These are phyloP conservation scores for Gyromitra esculenta DNA, from an alignment of 2,329 filamentous ascomycete genomes.

Conservation along the genomic window DNA sequence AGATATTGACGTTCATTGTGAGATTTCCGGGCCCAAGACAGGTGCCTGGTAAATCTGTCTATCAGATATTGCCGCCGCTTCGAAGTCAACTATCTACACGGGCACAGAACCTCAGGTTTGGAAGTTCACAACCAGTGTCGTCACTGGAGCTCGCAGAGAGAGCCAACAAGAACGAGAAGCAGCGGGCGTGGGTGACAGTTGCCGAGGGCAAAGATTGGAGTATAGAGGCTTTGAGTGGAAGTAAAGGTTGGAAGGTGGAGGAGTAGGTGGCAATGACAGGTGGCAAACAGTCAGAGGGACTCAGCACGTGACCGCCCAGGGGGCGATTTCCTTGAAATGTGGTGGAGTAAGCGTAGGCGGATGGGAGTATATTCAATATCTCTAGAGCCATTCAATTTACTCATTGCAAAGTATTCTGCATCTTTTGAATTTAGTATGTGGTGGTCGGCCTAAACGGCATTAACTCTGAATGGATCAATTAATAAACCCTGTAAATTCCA, in stretches of 20 bases:
- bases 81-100: neutral
- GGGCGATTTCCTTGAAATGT: neutral
- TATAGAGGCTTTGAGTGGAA: slow-evolving; percentile 2
- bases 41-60: neutral
- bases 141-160: neutral
- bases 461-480: no score
- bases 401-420: neutral
- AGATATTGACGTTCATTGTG: slow-evolving; percentile 80
- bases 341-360: neutral
- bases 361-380: neutral
- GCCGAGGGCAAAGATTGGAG: neutral
- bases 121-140: neutral
- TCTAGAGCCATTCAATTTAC: neutral
- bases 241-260: neutral
- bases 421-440: no score
- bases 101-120: neutral
- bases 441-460: no score
- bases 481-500: no score
- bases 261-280: neutral
- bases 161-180: neutral
- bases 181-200: neutral
- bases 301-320: no score
- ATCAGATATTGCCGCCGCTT: neutral
- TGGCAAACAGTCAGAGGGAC: neutral
- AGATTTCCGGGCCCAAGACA: slow-evolving; percentile 73